Evolutionary conservation across 2,329 filamentous ascomycete species (phyloP), one percentile per base, ranked within the genome.

Genomic region (Aspergillus hortae): DNA sequence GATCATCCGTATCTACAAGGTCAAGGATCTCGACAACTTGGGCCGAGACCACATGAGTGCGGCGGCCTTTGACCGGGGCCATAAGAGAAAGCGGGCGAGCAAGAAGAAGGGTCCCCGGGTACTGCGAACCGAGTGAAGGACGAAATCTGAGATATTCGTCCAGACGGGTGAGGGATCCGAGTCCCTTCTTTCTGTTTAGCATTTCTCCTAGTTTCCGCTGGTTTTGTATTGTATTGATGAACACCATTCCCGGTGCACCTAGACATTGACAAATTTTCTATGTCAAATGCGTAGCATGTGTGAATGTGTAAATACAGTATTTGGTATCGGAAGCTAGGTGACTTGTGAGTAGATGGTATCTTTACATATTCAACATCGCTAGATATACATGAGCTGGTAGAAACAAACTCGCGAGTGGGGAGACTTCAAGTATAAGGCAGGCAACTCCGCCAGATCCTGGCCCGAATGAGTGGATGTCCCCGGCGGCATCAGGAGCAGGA

Each of bases 1-100:
- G 94, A 99, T 99, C 73, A 97, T 99, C 70, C 84, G 94, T 59
- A 96, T 99, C 68, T 99, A 96, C 82, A 99, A 99, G 82, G 94
- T 99, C 77, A 99, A 99, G 80, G 92, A 96, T 65, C 85, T 96
- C 54, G 94, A 99, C 77, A 97, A 97, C 72, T 80, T 99, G 60
- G 92, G 91, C 50, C 85, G 94, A 70, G 90, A 96, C 65, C 92
- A 96, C 69, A 83, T 83, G 58, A 81, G 76, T 60, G 84, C 82
- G 1, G 74, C 77, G 46, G 72, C 76, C 41, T 77, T 79, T 64
- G 77, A 80, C 51, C 75, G 74, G 48, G 79, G 78, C 17, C 74
- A 77, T 54, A 80, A 80, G 70, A 79, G 78, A 65, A 77, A 75
- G 67, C 75, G 75, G 61, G 69, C 73, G 46, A 64, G 67, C 10